A percentile compares a stretch with the other conserved stretches of the same genome.
phyloP scores from a whole-genome alignment of 192 early-diverging fungal species.

The Pilobolus umbonatus region DNA sequence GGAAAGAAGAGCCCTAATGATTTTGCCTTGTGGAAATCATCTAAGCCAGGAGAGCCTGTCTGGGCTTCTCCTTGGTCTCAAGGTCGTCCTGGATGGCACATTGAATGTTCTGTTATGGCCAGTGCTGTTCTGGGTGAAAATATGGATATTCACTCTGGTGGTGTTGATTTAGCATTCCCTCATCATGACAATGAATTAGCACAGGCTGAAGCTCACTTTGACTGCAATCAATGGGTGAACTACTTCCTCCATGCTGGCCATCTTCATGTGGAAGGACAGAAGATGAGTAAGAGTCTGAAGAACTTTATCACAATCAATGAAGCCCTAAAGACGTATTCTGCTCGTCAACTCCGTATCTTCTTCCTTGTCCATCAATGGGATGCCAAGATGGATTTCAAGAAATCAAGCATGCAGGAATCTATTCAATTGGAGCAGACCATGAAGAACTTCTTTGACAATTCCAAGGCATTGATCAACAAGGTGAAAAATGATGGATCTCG shows the following conservation, averaged over 20 bases:
- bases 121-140: conserved; percentile 81
- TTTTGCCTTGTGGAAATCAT: conserved; percentile 96
- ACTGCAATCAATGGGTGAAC: conserved; percentile 95
- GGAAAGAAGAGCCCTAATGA: conserved; percentile 74
- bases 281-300: conserved; percentile 98
- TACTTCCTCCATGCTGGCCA: conserved; percentile 98
- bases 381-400: conserved; percentile 79
- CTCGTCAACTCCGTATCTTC: conserved; percentile 84
- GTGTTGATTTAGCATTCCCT: conserved; percentile 93
- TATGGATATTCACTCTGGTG: conserved; percentile 95
- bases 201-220: conserved; percentile 89
- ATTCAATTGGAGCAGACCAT: conserved; percentile 71
- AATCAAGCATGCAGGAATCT: conserved; percentile 71
- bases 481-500: conserved; percentile 53
- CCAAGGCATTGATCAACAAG: conserved; percentile 73
- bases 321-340: conserved; percentile 72
- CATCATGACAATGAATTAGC: conserved; percentile 99
- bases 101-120: conserved; percentile 99
- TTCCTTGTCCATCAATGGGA: conserved; percentile 90
- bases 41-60: conserved; percentile 88
- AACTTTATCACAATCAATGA: conserved; percentile 96
- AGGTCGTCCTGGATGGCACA: conserved; percentile 99
- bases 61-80: conserved; percentile 92
- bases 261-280: conserved; percentile 89
- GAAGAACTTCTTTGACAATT: conserved; percentile 87